These are phyloP conservation scores for Hypoxylon sp. DNA, from an alignment of 2,329 filamentous ascomycete species.

Conservation along the genomic window DNA sequence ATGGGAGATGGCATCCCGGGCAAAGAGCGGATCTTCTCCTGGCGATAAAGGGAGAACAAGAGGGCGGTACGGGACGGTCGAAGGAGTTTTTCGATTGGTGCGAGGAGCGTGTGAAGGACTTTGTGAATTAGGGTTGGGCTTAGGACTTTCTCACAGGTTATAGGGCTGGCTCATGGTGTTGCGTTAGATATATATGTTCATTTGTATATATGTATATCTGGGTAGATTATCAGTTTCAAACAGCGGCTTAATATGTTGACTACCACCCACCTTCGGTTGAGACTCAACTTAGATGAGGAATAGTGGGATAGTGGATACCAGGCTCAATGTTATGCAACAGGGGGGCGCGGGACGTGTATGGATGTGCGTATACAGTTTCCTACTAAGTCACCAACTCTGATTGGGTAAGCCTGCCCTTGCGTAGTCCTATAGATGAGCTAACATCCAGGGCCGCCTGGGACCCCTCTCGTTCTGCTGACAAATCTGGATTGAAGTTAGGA, in stretches of 20 bases:
- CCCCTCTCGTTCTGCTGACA: background rate
- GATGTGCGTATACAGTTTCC: background rate
- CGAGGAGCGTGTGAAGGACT: slow-evolving; percentile 31
- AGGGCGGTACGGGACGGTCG: slow-evolving; percentile 44
- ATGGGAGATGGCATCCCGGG: slow-evolving; percentile 48
- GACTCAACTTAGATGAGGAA: too few species aligned
- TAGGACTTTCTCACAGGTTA: background rate
- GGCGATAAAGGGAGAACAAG: slow-evolving; percentile 29
- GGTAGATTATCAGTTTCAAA: too few species aligned
- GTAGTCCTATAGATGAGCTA: background rate
- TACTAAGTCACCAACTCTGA: background rate
- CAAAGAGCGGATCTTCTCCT: slow-evolving; percentile 45
- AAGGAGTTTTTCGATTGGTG: slow-evolving; percentile 46
- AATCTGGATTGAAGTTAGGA: background rate
- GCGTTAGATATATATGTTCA: too few species aligned
- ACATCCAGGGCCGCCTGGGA: too few species aligned
- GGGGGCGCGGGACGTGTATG: background rate
- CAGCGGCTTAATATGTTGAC: too few species aligned
- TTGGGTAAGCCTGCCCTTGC: background rate
- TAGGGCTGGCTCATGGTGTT: background rate
- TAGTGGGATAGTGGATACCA: background rate
- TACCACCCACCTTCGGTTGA: too few species aligned
- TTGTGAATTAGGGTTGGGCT: slow-evolving; percentile 7
- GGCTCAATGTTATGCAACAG: too few species aligned
- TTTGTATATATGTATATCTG: too few species aligned